phyloP scores from a whole-genome alignment of 2,329 filamentous ascomycete species.

The Diaporthe sp. region DNA sequence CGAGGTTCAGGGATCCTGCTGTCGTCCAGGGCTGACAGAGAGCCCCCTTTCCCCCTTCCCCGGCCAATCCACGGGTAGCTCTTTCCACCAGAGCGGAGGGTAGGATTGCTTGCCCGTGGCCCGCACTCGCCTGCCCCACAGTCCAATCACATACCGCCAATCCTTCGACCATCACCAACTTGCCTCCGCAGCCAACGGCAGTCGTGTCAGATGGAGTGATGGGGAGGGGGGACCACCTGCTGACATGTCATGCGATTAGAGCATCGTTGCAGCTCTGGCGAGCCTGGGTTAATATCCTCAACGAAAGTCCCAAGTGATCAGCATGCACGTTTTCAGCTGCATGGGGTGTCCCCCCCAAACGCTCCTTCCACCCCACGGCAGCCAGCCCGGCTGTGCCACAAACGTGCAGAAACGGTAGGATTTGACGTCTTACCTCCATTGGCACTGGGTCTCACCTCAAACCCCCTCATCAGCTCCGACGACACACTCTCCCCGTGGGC shows the following conservation, averaged over 20 bases:
- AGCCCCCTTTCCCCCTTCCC: neutral
- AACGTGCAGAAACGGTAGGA: constrained; percentile 24
- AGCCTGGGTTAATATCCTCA: neutral
- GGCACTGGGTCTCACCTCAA: constrained; percentile 15
- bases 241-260: constrained; percentile 12
- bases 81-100: neutral
- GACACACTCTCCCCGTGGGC: neutral
- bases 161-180: constrained; percentile 31
- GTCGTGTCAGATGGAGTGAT: neutral
- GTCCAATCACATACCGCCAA: constrained; percentile 31
- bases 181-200: constrained; percentile 7
- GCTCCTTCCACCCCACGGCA: neutral
- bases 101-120: constrained; percentile 16
- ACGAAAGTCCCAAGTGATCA: constrained; percentile 8
- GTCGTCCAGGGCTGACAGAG: neutral
- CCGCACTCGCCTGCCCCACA: constrained; percentile 23
- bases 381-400: constrained; percentile 29
- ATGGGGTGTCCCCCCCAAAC: neutral
- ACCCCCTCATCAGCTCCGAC: constrained; percentile 13
- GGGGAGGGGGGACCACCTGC: neutral
- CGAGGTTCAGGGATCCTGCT: constrained; percentile 21
- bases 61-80: constrained; percentile 7
- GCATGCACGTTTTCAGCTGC: constrained; percentile 25
- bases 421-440: constrained; percentile 25
- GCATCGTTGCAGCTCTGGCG: neutral